Percentiles rank a stretch among this genome's conserved stretches.
These are phyloP conservation scores for Trichoderma guizhouense DNA, from an alignment of 2,329 filamentous ascomycete species.

Conservation along the genomic window DNA sequence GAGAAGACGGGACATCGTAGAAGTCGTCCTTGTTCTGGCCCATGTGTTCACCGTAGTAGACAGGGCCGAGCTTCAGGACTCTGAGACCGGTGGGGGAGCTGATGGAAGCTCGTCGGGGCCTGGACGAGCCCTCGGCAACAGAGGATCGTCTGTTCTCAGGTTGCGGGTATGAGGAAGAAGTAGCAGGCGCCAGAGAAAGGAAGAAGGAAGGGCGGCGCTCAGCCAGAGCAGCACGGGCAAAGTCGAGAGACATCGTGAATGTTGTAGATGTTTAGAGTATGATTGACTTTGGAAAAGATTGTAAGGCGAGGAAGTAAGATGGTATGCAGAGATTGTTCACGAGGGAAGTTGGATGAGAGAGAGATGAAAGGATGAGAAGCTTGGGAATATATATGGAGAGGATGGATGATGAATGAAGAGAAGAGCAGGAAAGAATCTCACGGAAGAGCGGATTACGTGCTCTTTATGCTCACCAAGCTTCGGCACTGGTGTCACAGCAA, in stretches of 20 bases:
- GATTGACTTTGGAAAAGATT: not conserved
- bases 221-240: constrained; percentile 19
- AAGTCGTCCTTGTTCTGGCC: constrained; percentile 57
- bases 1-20: constrained; percentile 34
- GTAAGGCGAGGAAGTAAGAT: not conserved
- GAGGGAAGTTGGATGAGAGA: not conserved
- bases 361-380: not conserved
- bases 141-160: constrained; percentile 28
- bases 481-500: constrained; percentile 9
- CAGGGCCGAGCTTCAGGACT: constrained; percentile 62
- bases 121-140: constrained; percentile 21
- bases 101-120: constrained; percentile 51
- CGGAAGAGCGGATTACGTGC: constrained; percentile 25
- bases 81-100: constrained; percentile 42
- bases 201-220: constrained; percentile 35
- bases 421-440: not conserved
- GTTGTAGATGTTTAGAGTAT: not conserved
- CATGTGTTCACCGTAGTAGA: constrained; percentile 60
- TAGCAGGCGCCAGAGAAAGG: constrained; percentile 56
- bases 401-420: constrained; percentile 4
- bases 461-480: constrained; percentile 27
- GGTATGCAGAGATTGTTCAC: not conserved
- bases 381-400: not conserved
- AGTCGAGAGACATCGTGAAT: constrained; percentile 17
- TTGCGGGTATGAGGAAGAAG: constrained; percentile 55